Percentiles rank a stretch among this genome's conserved stretches.
Conservation (phyloP, 208 protist genomes). For the Trypanosoma cruzi region DNA sequence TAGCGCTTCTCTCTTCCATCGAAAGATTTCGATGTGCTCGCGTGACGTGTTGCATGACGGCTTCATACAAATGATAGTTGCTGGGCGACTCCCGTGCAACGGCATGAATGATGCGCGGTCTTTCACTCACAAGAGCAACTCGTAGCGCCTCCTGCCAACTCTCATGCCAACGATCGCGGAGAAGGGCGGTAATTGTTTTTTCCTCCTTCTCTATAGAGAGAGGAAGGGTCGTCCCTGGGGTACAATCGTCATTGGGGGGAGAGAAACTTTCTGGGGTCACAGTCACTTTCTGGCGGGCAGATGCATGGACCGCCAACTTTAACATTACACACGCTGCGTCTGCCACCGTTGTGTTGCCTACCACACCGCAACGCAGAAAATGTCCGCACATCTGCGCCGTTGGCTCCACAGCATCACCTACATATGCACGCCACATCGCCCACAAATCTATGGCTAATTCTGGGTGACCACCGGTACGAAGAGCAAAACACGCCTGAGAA, state of each 20-base stretch:
- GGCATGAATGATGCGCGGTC: constrained; percentile 34
- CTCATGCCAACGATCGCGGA: constrained; percentile 61
- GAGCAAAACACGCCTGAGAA: constrained; percentile 51
- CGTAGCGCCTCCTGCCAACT: constrained; percentile 67
- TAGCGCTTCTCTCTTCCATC: constrained; percentile 32
- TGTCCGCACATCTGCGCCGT: constrained; percentile 51
- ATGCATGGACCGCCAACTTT: constrained; percentile 6
- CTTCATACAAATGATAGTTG: constrained; percentile 36
- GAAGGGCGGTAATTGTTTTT: constrained; percentile 28
- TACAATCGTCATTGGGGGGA: neutral
- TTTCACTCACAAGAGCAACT: constrained; percentile 44
- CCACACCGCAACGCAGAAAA: constrained; percentile 50
- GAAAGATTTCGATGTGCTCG: constrained; percentile 25
- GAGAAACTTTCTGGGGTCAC: neutral
- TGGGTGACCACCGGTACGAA: constrained; percentile 27
- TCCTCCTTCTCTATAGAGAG: constrained; percentile 41
- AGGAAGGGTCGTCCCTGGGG: constrained; percentile 33
- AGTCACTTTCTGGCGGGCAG: neutral
- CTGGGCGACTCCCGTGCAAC: constrained; percentile 41
- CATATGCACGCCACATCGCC: constrained; percentile 62
- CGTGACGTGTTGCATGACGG: constrained; percentile 17
- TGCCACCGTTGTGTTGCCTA: constrained; percentile 26
- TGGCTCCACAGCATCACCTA: constrained; percentile 50
- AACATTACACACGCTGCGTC: constrained; percentile 30
- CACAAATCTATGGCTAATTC: constrained; percentile 54